These are phyloP conservation scores for Acer negundo DNA, from an alignment of 345 rosid species.

Conservation along the genomic window DNA sequence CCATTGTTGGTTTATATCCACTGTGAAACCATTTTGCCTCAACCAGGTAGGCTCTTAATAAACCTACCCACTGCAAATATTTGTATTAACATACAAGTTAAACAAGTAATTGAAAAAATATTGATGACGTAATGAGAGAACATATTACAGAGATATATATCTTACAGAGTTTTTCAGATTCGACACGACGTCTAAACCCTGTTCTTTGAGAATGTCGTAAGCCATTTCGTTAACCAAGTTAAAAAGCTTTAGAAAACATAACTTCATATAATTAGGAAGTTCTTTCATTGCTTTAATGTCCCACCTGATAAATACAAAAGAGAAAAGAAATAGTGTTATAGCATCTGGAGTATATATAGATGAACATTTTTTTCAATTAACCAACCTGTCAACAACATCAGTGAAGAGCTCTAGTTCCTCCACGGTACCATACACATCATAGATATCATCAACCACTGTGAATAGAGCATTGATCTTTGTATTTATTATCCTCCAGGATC, in stretches of 20 bases:
- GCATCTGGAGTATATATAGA: too few species aligned
- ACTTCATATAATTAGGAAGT: constrained; percentile 34
- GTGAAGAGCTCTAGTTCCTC: constrained; percentile 18
- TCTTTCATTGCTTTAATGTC: constrained; percentile 19
- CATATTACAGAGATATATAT: neutral
- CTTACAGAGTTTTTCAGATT: constrained; percentile 21
- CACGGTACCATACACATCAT: constrained; percentile 10
- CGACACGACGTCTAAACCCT: constrained; percentile 12
- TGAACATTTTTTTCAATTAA: neutral
- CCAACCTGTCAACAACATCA: constrained; percentile 1
- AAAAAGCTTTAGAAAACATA: constrained; percentile 30
- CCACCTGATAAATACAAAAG: constrained; percentile 25
- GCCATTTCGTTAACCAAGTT: constrained; percentile 29
- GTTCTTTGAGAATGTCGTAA: constrained; percentile 16
- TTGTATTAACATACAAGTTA: too few species aligned
- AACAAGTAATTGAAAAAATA: too few species aligned
- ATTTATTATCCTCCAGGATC: neutral
- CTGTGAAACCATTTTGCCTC: constrained; percentile 31
- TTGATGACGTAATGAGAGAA: too few species aligned
- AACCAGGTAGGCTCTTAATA: constrained; percentile 18
- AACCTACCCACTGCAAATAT: constrained; percentile 24
- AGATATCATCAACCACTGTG: constrained; percentile 5
- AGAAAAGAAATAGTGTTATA: too few species aligned
- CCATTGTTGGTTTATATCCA: constrained; percentile 10
- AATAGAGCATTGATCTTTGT: neutral